These are phyloP conservation scores for Nectriaceae sp. DNA, from an alignment of 2,329 filamentous ascomycete species.

Conservation along the genomic window DNA sequence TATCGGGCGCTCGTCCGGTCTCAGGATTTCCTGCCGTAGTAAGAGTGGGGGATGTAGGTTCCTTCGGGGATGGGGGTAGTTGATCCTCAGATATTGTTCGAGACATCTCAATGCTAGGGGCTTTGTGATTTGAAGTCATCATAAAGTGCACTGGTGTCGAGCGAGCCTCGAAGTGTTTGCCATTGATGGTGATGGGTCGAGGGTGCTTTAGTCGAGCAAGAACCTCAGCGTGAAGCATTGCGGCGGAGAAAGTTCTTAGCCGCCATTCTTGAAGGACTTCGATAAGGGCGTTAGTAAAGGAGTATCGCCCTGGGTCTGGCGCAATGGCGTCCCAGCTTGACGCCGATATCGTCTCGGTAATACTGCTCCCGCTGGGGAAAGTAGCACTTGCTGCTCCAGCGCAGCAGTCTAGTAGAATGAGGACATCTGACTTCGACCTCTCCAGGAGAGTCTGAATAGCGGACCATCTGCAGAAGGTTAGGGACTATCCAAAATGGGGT, in stretches of 20 bases:
- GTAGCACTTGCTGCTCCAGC: conserved; percentile 62
- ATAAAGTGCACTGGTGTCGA: conserved; percentile 64
- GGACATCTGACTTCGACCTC: conserved; percentile 56
- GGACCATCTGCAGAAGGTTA: conserved; percentile 48
- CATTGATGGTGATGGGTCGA: conserved; percentile 57
- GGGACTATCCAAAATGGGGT: conserved; percentile 2
- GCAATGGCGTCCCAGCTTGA: conserved; percentile 64
- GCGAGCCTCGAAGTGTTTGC: conserved; percentile 57
- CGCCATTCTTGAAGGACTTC: conserved; percentile 62
- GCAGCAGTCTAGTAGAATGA: conserved; percentile 62
- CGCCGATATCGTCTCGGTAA: conserved; percentile 63
- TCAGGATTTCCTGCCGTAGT: conserved; percentile 11
- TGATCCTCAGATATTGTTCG: conserved; percentile 33
- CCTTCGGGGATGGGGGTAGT: conserved; percentile 23
- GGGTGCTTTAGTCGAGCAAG: conserved; percentile 62
- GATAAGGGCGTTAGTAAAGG: conserved; percentile 60
- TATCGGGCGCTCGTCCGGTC: conserved; percentile 29
- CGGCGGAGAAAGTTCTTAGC: conserved; percentile 55
- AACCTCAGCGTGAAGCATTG: conserved; percentile 62
- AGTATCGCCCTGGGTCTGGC: conserved; percentile 60
- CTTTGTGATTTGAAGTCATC: conserved; percentile 62
- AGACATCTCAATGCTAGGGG: conserved; percentile 58
- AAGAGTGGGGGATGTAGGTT: not conserved
- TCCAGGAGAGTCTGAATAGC: conserved; percentile 62
- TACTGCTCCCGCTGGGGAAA: conserved; percentile 58